phyloP scores from a whole-genome alignment of 441 rosid genomes.

The Sinapis alba region DNA sequence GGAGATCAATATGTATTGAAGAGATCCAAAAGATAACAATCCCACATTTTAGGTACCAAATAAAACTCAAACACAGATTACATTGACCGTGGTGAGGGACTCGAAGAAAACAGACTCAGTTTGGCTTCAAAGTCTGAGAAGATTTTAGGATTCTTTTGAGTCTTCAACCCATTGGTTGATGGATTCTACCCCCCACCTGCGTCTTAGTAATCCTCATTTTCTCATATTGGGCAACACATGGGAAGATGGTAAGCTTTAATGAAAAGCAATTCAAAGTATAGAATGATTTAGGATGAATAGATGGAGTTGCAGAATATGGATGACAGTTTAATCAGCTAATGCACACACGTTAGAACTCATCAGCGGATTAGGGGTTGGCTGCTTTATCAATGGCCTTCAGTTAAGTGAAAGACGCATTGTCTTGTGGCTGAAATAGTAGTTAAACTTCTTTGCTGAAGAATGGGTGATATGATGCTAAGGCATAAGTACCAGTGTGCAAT shows the following conservation, averaged over 20 bases:
- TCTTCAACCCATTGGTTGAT: background rate
- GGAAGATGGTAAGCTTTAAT: background rate
- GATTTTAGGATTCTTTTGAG: background rate
- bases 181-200: background rate
- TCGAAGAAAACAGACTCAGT: background rate
- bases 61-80: background rate
- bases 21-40: constrained; percentile 8
- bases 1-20: background rate
- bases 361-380: background rate
- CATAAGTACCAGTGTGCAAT: background rate
- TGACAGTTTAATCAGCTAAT: background rate
- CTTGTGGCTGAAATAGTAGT: constrained; percentile 3
- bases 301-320: background rate
- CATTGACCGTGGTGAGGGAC: background rate
- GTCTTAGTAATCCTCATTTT: background rate
- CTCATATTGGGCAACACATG: background rate
- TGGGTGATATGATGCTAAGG: constrained; percentile 17
- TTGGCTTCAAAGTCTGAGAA: background rate
- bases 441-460: constrained; percentile 1
- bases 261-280: background rate
- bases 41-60: background rate
- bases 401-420: constrained; percentile 9
- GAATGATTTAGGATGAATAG: background rate
- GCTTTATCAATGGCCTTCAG: background rate
- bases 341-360: background rate